Evolutionary conservation across 768 basidiomycete species (phyloP).

Genomic region (Rhizopogon sp.): DNA sequence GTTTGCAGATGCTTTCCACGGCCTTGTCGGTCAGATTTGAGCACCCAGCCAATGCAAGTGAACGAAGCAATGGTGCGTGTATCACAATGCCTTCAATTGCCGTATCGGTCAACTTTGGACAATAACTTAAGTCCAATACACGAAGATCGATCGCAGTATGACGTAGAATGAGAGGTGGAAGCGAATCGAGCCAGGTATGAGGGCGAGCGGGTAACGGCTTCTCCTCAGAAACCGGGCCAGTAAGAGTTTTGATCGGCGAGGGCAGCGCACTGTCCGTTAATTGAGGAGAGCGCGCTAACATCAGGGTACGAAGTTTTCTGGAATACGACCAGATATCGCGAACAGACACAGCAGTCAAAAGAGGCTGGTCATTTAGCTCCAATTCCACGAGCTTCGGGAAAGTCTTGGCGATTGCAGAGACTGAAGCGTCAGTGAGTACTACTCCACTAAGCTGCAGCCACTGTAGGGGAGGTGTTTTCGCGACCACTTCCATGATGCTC

Average conservation of each 20-base stretch:
- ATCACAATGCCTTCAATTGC: slow-evolving; percentile 70
- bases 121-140: slow-evolving; percentile 72
- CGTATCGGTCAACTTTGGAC: slow-evolving; percentile 65
- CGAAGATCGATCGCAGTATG: slow-evolving; percentile 71
- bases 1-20: slow-evolving; percentile 59
- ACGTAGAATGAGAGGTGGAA: slow-evolving; percentile 61
- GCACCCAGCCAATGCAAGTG: slow-evolving; percentile 76
- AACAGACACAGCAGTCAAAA: slow-evolving; percentile 63
- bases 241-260: slow-evolving; percentile 31
- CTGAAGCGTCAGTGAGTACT: slow-evolving; percentile 52
- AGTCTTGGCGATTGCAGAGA: slow-evolving; percentile 67
- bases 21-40: slow-evolving; percentile 65
- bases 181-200: slow-evolving; percentile 52
- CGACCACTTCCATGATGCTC: slow-evolving; percentile 69
- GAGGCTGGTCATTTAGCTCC: slow-evolving; percentile 67
- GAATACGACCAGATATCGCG: slow-evolving; percentile 82
- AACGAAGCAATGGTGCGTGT: slow-evolving; percentile 75
- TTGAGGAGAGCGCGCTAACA: slow-evolving; percentile 70
- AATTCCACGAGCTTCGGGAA: slow-evolving; percentile 79
- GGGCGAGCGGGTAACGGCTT: slow-evolving; percentile 55
- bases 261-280: slow-evolving; percentile 83
- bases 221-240: slow-evolving; percentile 15
- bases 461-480: slow-evolving; percentile 61
- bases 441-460: slow-evolving; percentile 71
- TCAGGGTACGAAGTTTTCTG: slow-evolving; percentile 69